These are phyloP conservation scores for Penicillium carneum DNA, from an alignment of 2,329 filamentous ascomycete species.

Conservation along the genomic window DNA sequence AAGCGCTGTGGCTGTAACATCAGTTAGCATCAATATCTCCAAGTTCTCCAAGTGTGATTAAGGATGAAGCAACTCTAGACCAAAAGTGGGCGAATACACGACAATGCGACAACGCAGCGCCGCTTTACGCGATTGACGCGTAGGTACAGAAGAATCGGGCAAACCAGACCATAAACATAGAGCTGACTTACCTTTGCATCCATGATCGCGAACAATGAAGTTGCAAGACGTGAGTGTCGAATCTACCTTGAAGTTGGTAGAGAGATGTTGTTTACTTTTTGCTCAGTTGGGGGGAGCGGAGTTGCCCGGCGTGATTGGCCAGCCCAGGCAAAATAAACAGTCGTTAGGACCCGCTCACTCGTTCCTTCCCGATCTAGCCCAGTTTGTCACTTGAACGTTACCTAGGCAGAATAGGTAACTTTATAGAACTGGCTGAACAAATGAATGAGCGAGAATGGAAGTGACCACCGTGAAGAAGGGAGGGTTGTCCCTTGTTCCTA, in stretches of 20 bases:
- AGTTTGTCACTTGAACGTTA: neutral
- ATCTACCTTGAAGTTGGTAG: slow-evolving; percentile 9
- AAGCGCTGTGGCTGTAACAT: slow-evolving; percentile 71
- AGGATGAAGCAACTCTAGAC: neutral
- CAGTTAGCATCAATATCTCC: slow-evolving; percentile 19
- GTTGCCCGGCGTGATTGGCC: slow-evolving; percentile 30
- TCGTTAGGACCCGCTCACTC: slow-evolving; percentile 14
- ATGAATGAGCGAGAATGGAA: neutral
- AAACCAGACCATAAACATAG: slow-evolving; percentile 21
- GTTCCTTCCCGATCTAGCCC: slow-evolving; percentile 1
- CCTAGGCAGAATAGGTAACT: neutral
- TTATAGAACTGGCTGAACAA: neutral
- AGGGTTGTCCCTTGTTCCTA: slow-evolving; percentile 13
- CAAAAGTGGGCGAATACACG: neutral
- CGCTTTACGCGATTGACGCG: slow-evolving; percentile 11
- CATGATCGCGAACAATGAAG: slow-evolving; percentile 44
- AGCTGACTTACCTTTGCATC: slow-evolving; percentile 55
- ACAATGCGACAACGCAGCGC: neutral
- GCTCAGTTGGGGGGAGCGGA: slow-evolving; percentile 33
- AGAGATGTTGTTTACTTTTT: slow-evolving; percentile 38
- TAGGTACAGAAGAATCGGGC: neutral
- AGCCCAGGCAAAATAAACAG: slow-evolving; percentile 38
- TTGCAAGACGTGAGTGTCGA: slow-evolving; percentile 12
- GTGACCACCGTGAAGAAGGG: neutral
- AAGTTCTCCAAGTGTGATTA: neutral